phyloP scores from a whole-genome alignment of 2,329 filamentous ascomycete genomes.

The Dactylellina haptotyla region DNA sequence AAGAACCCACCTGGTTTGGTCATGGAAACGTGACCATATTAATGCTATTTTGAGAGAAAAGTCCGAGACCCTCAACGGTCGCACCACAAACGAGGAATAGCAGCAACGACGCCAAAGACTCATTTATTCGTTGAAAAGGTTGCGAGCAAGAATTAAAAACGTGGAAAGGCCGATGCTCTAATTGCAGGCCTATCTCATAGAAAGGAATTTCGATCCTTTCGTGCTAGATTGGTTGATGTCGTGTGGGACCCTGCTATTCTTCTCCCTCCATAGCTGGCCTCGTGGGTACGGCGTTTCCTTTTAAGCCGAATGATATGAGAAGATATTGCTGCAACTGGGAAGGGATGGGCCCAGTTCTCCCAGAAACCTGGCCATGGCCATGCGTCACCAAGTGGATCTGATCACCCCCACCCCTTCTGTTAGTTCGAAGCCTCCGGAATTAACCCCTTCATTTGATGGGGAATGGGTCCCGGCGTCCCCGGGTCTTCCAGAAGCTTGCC shows the following conservation, averaged over 20 bases:
- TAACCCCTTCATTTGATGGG: conserved; percentile 6
- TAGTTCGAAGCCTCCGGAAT: neutral
- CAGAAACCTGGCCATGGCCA: conserved; percentile 4
- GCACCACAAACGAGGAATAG: neutral
- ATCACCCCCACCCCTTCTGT: too few species aligned
- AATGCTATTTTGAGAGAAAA: conserved; percentile 21
- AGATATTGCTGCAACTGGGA: neutral
- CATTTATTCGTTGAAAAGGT: too few species aligned
- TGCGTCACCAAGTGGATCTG: conserved; percentile 33
- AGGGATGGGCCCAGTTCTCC: neutral
- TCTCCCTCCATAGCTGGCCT: neutral
- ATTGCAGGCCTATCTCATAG: conserved; percentile 26
- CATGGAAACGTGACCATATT: neutral
- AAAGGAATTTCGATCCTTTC: conserved; percentile 1
- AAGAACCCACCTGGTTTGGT: neutral
- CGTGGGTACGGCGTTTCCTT: conserved; percentile 7
- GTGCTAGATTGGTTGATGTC: too few species aligned
- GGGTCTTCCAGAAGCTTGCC: conserved; percentile 41
- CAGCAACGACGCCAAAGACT: neutral
- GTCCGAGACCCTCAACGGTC: neutral
- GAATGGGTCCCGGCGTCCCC: conserved; percentile 16
- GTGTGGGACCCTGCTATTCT: neutral
- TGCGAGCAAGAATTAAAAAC: too few species aligned
- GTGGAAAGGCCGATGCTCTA: conserved; percentile 10
- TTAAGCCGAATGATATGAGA: neutral